These are phyloP conservation scores for Globisporangium radiosum DNA, from an alignment of 352 stramenopile species.

Conservation along the genomic window DNA sequence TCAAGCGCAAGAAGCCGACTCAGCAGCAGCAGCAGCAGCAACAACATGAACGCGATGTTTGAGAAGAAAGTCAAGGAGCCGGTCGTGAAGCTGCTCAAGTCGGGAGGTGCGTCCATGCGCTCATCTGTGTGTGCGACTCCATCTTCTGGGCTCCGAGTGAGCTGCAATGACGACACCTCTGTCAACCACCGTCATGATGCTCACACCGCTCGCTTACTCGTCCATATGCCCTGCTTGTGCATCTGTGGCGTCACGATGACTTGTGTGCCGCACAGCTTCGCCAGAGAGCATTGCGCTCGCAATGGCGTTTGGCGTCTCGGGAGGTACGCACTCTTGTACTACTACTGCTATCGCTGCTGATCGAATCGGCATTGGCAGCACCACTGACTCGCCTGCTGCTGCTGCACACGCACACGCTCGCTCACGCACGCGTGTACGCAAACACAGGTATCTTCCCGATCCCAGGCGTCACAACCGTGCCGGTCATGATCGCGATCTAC, in stretches of 20 bases:
- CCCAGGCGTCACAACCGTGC: slow-evolving; percentile 62
- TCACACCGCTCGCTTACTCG: not conserved
- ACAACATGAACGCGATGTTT: slow-evolving; percentile 22
- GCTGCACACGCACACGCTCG: not conserved
- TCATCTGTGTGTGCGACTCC: not conserved
- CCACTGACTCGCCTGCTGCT: not conserved
- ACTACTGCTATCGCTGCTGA: too few relatives aligned
- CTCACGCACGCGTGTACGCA: not conserved
- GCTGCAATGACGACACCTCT: too few relatives aligned
- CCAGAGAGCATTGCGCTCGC: slow-evolving; percentile 65
- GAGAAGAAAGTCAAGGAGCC: slow-evolving; percentile 69
- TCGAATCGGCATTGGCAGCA: not conserved
- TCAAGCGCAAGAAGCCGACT: not conserved
- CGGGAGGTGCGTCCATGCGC: not conserved
- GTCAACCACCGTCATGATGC: too few relatives aligned
- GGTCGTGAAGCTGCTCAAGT: slow-evolving; percentile 26
- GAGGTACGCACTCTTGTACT: slow-evolving; percentile 18
- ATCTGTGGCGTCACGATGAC: not conserved
- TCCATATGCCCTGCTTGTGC: not conserved
- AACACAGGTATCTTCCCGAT: slow-evolving; percentile 66
- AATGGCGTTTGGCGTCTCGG: slow-evolving; percentile 74
- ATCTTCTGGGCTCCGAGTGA: not conserved
- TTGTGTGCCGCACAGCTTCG: slow-evolving; percentile 27
- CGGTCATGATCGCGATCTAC: slow-evolving; percentile 71
- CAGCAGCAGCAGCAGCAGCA: not conserved